Evolutionary conservation across 805 yeast species (phyloP).

Genomic region (Candida andamanensis): DNA sequence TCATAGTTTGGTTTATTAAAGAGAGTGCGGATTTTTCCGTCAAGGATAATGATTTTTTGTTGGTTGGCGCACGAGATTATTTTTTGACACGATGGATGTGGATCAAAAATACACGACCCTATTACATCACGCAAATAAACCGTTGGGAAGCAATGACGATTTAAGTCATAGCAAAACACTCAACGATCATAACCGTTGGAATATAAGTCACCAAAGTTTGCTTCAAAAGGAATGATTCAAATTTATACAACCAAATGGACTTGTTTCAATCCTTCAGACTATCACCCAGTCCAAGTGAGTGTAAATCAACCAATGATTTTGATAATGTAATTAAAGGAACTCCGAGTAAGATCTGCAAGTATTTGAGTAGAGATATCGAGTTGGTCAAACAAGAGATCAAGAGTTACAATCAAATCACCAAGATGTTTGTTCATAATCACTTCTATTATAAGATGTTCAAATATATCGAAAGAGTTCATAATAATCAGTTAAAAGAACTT

Average conservation of each 20-base stretch:
- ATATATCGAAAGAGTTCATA: conserved; percentile 18
- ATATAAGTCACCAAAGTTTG: not conserved
- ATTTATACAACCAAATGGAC: no score
- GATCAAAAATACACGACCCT: no score
- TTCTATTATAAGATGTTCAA: conserved; percentile 20
- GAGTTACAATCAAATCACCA: conserved; percentile 18
- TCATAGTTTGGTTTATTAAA: no score
- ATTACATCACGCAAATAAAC: no score
- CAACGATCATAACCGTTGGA: not conserved
- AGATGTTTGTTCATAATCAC: conserved; percentile 13
- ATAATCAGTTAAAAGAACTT: conserved; percentile 10
- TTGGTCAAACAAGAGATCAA: conserved; percentile 18
- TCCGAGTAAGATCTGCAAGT: conserved; percentile 16
- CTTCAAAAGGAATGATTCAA: not conserved
- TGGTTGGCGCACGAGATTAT: no score
- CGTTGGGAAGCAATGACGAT: not conserved
- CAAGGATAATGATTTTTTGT: no score
- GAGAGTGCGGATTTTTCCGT: not conserved
- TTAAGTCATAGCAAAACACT: not conserved
- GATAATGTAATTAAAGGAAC: conserved; percentile 10
- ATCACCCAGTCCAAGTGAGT: no score
- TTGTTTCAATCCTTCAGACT: not conserved
- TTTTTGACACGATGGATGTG: no score
- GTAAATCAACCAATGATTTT: not conserved
- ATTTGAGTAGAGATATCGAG: conserved; percentile 19